These are phyloP conservation scores for Didymosphaeria variabile DNA, from an alignment of 2,329 filamentous ascomycete species.

Conservation along the genomic window DNA sequence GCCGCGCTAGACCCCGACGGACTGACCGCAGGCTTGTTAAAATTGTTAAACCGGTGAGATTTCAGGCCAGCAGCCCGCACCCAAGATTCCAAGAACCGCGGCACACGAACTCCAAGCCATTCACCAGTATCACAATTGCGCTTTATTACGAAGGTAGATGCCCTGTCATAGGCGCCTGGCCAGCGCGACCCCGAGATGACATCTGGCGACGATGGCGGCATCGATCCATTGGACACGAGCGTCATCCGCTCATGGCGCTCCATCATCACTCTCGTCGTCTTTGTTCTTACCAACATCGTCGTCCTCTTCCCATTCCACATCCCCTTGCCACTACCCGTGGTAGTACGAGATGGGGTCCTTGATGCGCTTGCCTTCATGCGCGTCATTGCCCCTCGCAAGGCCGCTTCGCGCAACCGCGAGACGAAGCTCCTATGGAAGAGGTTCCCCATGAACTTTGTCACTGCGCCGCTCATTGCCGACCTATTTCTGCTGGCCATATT, in stretches of 20 bases:
- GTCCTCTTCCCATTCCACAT: constrained; percentile 76
- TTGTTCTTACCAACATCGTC: constrained; percentile 73
- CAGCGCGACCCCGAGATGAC: constrained; percentile 13
- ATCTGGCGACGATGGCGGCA: constrained; percentile 4
- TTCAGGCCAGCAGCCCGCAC: not conserved
- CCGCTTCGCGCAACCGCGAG: constrained; percentile 31
- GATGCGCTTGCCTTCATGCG: constrained; percentile 58
- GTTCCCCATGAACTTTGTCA: constrained; percentile 76
- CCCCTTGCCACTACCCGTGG: constrained; percentile 64
- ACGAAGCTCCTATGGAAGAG: constrained; percentile 56
- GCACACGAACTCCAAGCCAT: not conserved
- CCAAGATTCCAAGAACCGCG: not conserved
- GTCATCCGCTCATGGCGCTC: constrained; percentile 72
- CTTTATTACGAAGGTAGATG: constrained; percentile 1
- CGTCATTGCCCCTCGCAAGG: constrained; percentile 60
- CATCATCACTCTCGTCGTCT: constrained; percentile 74
- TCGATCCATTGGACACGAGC: constrained; percentile 54
- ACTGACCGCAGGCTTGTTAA: not conserved
- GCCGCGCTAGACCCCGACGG: not conserved
- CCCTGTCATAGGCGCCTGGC: not conserved
- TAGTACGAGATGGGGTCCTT: constrained; percentile 57
- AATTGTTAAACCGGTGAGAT: not conserved
- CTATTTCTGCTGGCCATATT: constrained; percentile 75
- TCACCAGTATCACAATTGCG: not conserved
- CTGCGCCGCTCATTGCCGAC: constrained; percentile 74